These are phyloP conservation scores for Helotiales sp. DNA, from an alignment of 2,329 filamentous ascomycete genomes.

Conservation along the genomic window DNA sequence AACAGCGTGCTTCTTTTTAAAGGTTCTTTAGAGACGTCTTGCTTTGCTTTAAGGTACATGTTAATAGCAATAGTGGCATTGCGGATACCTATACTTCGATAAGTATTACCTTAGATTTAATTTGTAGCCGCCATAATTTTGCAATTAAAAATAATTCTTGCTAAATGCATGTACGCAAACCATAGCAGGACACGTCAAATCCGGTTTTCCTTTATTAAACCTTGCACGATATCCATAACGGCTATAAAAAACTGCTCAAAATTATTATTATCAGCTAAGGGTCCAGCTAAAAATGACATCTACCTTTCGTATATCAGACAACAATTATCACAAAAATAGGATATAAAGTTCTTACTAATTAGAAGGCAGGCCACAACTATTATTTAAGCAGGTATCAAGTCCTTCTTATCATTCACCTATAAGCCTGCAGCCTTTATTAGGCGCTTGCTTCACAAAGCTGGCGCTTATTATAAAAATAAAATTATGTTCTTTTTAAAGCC, in stretches of 20 bases:
- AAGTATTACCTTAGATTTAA: too few relatives aligned
- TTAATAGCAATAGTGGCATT: background rate
- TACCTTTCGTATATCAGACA: background rate
- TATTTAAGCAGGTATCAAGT: too few relatives aligned
- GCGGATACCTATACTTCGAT: too few relatives aligned
- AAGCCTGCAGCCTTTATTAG: too few relatives aligned
- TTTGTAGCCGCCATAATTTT: background rate
- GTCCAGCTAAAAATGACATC: background rate
- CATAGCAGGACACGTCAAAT: background rate
- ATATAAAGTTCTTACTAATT: background rate
- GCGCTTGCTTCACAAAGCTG: too few relatives aligned
- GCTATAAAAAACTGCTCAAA: background rate
- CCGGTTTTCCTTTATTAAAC: background rate
- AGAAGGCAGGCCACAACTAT: too few relatives aligned
- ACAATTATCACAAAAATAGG: background rate
- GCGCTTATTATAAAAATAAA: too few relatives aligned
- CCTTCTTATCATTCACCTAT: too few relatives aligned
- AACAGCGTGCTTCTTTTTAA: slow-evolving; percentile 7
- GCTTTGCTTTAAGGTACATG: slow-evolving; percentile 10
- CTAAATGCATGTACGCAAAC: background rate
- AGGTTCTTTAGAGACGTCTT: background rate
- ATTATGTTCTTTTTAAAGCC: too few relatives aligned
- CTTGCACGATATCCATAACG: background rate
- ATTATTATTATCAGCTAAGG: background rate
- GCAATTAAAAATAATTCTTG: background rate